These are phyloP conservation scores for Candida boidinii DNA, from an alignment of 805 yeast species.

Conservation along the genomic window DNA sequence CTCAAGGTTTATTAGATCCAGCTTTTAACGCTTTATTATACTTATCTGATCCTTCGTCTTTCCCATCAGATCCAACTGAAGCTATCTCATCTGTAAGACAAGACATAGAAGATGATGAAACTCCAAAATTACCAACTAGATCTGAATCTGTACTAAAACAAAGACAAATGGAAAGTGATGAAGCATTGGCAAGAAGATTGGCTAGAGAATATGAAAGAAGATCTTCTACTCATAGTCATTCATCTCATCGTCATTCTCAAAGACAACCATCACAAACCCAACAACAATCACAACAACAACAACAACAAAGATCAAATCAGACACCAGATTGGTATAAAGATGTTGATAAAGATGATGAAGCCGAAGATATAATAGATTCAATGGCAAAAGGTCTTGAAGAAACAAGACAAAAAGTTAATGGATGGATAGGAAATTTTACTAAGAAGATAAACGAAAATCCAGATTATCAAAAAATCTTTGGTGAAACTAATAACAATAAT, in stretches of 20 bases:
- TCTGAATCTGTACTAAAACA: conserved; percentile 23
- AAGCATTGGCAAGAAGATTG: conserved; percentile 68
- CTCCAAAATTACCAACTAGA: conserved; percentile 25
- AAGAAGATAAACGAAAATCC: conserved; percentile 30
- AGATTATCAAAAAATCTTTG: conserved; percentile 4
- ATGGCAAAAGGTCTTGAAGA: conserved; percentile 73
- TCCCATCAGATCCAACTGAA: conserved; percentile 40
- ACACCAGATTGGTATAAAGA: conserved; percentile 12
- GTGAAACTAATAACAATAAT: conserved; percentile 14
- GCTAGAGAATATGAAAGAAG: conserved; percentile 48
- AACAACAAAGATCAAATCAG: conserved; percentile 20
- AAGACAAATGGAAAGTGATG: conserved; percentile 42
- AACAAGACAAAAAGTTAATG: conserved; percentile 64
- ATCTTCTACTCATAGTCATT: conserved; percentile 2
- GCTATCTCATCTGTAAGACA: too few species aligned
- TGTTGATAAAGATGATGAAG: conserved; percentile 27
- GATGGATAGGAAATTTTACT: conserved; percentile 68
- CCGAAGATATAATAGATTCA: conserved; percentile 45
- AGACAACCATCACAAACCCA: conserved; percentile 25
- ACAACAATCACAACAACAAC: conserved; percentile 3
- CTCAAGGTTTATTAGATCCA: conserved; percentile 69
- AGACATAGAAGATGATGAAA: too few species aligned
- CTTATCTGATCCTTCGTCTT: conserved; percentile 62
- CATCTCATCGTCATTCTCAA: not conserved
- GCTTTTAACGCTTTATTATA: conserved; percentile 85